phyloP scores from a whole-genome alignment of 371 early-diverging fungal genomes.

The Mortierella sp. region DNA sequence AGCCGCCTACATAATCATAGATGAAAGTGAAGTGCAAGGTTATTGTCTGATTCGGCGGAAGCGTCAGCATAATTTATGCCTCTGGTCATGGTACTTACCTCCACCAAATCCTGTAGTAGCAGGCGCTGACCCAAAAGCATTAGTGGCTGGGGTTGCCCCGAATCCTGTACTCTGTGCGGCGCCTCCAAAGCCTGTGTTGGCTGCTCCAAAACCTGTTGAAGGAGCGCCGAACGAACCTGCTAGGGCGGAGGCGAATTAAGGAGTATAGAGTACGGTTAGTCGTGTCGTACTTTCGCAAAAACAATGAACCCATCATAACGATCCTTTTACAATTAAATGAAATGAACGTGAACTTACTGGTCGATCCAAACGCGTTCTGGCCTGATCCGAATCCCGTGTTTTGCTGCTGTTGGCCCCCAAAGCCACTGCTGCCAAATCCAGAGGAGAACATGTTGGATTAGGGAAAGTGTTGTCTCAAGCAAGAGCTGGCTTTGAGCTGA shows the following conservation, averaged over 20 bases:
- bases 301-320: background rate
- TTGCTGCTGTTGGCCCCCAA: conserved; percentile 50
- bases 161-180: conserved; percentile 42
- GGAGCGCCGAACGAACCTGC: conserved; percentile 48
- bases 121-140: conserved; percentile 43
- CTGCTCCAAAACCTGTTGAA: conserved; percentile 58
- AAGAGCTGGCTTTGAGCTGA: background rate
- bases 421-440: conserved; percentile 38
- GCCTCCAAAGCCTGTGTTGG: conserved; percentile 55
- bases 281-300: background rate
- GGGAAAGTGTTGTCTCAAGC: background rate
- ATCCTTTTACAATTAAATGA: no score
- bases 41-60: background rate
- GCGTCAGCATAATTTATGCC: background rate
- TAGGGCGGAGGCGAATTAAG: background rate
- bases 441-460: conserved; percentile 35
- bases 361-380: conserved; percentile 45
- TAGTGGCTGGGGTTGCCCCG: conserved; percentile 38
- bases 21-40: background rate
- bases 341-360: conserved; percentile 22
- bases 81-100: conserved; percentile 8
- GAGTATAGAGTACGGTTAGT: background rate
- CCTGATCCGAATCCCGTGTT: conserved; percentile 48
- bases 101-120: conserved; percentile 49
- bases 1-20: conserved; percentile 31